Evolutionary conservation across 2,329 filamentous ascomycete genomes (phyloP).

Genomic region (Scedosporium apiospermum): DNA sequence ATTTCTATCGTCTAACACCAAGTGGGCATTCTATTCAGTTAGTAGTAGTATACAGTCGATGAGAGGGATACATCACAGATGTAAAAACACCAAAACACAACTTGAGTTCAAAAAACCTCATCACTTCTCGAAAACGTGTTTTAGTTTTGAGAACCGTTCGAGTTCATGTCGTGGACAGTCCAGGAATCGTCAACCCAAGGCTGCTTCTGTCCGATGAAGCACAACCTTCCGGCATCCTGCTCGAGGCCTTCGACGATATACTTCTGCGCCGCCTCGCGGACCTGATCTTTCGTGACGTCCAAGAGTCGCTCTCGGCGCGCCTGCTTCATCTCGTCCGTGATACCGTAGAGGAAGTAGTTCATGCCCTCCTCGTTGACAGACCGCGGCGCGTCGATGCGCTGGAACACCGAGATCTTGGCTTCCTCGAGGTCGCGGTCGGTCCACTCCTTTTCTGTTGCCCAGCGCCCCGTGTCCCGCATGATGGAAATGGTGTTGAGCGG

Average conservation of each 20-base stretch:
- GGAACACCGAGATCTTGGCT: conserved; percentile 91
- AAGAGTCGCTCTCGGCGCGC: conserved; percentile 72
- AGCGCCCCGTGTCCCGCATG: conserved; percentile 72
- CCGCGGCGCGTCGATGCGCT: conserved; percentile 78
- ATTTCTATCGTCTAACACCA: neutral
- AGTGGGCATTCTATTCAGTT: neutral
- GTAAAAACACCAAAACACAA: conserved; percentile 7
- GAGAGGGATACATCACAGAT: neutral
- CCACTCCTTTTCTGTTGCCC: conserved; percentile 77
- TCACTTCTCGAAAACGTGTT: conserved; percentile 4
- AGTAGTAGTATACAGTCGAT: conserved; percentile 1
- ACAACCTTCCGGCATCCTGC: conserved; percentile 50
- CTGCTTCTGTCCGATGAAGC: conserved; percentile 76
- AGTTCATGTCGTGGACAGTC: conserved; percentile 68
- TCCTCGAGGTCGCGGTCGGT: conserved; percentile 81
- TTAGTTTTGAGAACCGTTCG: conserved; percentile 31
- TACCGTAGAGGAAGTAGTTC: conserved; percentile 71
- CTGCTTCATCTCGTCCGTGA: conserved; percentile 86
- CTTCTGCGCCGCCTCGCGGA: conserved; percentile 70
- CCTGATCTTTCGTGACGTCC: conserved; percentile 73
- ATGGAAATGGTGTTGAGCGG: conserved; percentile 79
- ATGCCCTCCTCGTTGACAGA: conserved; percentile 84
- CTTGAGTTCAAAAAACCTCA: no score
- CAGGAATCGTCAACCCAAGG: conserved; percentile 67
- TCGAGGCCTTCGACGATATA: conserved; percentile 64